phyloP scores from a whole-genome alignment of 2,329 filamentous ascomycete genomes.

The Raffaelea albimanens region DNA sequence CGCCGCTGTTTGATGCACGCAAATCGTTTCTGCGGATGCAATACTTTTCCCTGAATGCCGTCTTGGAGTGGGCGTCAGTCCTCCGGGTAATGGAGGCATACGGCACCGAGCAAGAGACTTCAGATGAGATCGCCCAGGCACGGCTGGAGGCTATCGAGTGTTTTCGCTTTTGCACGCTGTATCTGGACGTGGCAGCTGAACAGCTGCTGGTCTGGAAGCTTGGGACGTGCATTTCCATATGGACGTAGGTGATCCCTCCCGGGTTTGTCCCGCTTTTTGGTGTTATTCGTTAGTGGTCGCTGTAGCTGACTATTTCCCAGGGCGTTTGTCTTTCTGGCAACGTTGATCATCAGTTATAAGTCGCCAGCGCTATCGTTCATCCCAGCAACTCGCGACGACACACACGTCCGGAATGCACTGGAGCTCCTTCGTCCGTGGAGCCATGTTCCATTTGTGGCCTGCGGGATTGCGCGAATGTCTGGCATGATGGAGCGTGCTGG shows the following conservation, averaged over 20 bases:
- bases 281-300: neutral
- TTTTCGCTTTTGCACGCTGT: conserved; percentile 5
- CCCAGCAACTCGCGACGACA: conserved; percentile 6
- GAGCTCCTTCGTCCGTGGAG: conserved; percentile 8
- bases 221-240: conserved; percentile 6
- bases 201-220: conserved; percentile 10
- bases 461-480: conserved; percentile 6
- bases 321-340: conserved; percentile 8
- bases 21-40: conserved; percentile 11
- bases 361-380: conserved; percentile 8
- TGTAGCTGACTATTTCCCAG: neutral
- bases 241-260: conserved; percentile 6
- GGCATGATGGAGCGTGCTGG: conserved; percentile 8
- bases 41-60: conserved; percentile 8
- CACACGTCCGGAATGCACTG: conserved; percentile 4
- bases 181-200: conserved; percentile 8
- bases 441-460: conserved; percentile 9
- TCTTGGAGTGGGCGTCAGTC: conserved; percentile 11
- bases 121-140: conserved; percentile 7
- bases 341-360: conserved; percentile 8
- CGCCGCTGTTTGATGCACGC: conserved; percentile 10
- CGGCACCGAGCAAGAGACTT: conserved; percentile 4
- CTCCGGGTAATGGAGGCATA: conserved; percentile 10
- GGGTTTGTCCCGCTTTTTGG: no score
- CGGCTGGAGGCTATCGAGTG: conserved; percentile 7